Evolutionary conservation across 495 filamentous ascomycete genomes (phyloP).

Genomic region (Talaromyces ruber): DNA sequence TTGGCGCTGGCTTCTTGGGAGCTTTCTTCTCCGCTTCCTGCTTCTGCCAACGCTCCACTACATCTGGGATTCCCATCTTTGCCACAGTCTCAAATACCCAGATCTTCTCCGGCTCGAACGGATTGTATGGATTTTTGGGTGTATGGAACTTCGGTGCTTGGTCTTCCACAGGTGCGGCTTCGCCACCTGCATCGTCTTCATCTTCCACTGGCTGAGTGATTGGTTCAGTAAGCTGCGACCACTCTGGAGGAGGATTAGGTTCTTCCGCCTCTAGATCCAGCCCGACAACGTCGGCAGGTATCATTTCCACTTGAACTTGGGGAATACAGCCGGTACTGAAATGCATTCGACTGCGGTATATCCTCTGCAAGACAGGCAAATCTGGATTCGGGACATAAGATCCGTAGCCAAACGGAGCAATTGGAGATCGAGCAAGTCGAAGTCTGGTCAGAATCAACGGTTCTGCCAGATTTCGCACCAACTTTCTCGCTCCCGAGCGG

Average conservation of each 20-base stretch:
- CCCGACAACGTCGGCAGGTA: constrained; percentile 67
- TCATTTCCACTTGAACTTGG: constrained; percentile 70
- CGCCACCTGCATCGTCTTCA: constrained; percentile 32
- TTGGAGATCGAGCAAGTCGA: constrained; percentile 19
- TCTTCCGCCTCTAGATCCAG: constrained; percentile 65
- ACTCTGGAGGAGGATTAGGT: constrained; percentile 47
- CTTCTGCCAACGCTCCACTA: constrained; percentile 72
- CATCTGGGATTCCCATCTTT: constrained; percentile 59
- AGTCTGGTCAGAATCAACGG: constrained; percentile 63
- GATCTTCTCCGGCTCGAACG: constrained; percentile 52
- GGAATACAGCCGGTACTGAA: constrained; percentile 62
- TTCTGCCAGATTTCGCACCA: constrained; percentile 73
- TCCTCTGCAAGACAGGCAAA: constrained; percentile 37
- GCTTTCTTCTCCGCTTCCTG: constrained; percentile 32
- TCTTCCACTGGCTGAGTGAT: constrained; percentile 31
- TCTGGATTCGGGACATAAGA: constrained; percentile 14
- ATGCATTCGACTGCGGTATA: constrained; percentile 61
- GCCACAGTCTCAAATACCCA: constrained; percentile 74
- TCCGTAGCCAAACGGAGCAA: constrained; percentile 1
- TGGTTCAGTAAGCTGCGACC: constrained; percentile 40
- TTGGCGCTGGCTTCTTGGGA: constrained; percentile 15
- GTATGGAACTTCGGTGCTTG: constrained; percentile 20
- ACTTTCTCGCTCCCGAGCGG: constrained; percentile 70
- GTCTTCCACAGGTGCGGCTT: constrained; percentile 17
- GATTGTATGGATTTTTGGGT: constrained; percentile 57